These are phyloP conservation scores for Imleria badia DNA, from an alignment of 768 basidiomycete species.

Conservation along the genomic window DNA sequence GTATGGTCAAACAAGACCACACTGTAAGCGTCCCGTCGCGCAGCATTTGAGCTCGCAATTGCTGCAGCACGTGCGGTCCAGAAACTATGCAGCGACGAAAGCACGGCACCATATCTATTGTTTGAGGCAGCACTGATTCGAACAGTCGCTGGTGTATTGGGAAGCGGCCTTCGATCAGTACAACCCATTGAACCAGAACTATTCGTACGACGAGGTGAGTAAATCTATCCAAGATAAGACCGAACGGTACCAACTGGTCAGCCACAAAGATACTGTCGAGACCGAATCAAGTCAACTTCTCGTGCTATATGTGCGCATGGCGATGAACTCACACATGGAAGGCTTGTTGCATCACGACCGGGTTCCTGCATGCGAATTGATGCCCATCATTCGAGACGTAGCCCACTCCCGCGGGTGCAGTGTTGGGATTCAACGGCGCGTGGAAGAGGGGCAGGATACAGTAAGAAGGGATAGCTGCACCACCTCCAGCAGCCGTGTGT, in stretches of 20 bases:
- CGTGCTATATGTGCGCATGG: rapidly evolving
- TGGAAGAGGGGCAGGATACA: constrained; percentile 59
- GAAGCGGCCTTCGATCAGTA: constrained; percentile 45
- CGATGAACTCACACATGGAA: constrained; percentile 54
- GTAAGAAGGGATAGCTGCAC: constrained; percentile 48
- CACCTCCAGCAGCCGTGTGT: constrained; percentile 40
- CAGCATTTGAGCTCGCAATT: constrained; percentile 23
- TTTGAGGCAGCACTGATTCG: constrained; percentile 37
- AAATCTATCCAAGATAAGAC: neutral
- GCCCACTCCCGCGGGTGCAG: constrained; percentile 33
- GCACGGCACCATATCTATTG: constrained; percentile 59
- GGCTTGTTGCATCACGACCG: constrained; percentile 48
- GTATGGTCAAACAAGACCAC: constrained; percentile 46
- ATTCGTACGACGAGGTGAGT: neutral
- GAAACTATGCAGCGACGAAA: constrained; percentile 53
- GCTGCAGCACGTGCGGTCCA: constrained; percentile 53
- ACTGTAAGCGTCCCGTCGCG: constrained; percentile 55
- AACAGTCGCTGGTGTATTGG: constrained; percentile 40
- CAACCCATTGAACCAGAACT: constrained; percentile 53
- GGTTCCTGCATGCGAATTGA: constrained; percentile 52
- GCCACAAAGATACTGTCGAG: constrained; percentile 51
- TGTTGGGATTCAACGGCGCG: constrained; percentile 30
- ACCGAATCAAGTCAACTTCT: neutral
- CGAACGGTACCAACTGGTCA: constrained; percentile 37
- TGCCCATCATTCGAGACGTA: constrained; percentile 61